A percentile compares a stretch with the other conserved stretches of the same genome.
Conservation (phyloP, 768 basidiomycete genomes). For the Mycena pura region DNA sequence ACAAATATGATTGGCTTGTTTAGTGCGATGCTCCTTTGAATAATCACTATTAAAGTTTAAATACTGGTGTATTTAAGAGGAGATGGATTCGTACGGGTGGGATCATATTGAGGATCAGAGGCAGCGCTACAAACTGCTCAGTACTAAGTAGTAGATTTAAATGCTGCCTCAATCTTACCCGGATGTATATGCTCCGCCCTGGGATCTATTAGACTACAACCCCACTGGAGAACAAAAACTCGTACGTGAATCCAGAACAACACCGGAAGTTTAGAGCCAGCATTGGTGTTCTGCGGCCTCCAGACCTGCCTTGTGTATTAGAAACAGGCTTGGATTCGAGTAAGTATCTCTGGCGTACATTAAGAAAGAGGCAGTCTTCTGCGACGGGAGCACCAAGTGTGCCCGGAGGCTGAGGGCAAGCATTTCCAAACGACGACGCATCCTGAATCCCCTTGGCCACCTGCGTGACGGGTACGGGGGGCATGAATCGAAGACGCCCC, state of each 20-base stretch:
- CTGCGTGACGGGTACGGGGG: constrained; percentile 51
- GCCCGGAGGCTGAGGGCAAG: constrained; percentile 57
- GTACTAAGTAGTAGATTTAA: neutral
- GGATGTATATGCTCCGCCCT: constrained; percentile 58
- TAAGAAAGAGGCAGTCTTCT: constrained; percentile 64
- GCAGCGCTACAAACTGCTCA: constrained; percentile 44
- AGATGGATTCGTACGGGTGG: constrained; percentile 46
- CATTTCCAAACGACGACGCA: constrained; percentile 59
- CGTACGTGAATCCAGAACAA: constrained; percentile 46
- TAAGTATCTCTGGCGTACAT: no score
- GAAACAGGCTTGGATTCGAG: neutral
- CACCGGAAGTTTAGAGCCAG: constrained; percentile 43
- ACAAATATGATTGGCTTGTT: constrained; percentile 65
- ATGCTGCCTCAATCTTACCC: neutral
- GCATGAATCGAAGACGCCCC: constrained; percentile 62
- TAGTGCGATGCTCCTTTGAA: constrained; percentile 52
- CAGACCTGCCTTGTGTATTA: constrained; percentile 37
- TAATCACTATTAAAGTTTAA: constrained; percentile 43
- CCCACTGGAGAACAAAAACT: neutral
- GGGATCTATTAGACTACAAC: neutral
- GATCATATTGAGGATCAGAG: constrained; percentile 49
- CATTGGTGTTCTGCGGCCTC: constrained; percentile 37
- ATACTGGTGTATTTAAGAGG: neutral
- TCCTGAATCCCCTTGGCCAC: constrained; percentile 40
- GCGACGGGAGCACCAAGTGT: constrained; percentile 49